These are phyloP conservation scores for Cercospora citrullina DNA, from an alignment of 2,329 filamentous ascomycete species.

Conservation along the genomic window DNA sequence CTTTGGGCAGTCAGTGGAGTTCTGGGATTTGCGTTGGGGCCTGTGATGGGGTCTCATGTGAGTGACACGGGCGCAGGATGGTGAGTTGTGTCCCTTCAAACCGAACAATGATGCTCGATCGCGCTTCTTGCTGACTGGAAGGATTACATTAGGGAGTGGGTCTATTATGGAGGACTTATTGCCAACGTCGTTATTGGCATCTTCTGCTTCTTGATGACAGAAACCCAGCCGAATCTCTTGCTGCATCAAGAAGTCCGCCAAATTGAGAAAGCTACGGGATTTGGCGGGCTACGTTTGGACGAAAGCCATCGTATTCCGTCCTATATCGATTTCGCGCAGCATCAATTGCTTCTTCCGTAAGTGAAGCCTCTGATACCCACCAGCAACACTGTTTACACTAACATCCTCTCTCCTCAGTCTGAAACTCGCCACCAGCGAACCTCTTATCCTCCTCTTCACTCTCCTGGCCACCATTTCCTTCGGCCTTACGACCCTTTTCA, in stretches of 20 bases:
- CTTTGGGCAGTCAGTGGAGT: slow-evolving; percentile 49
- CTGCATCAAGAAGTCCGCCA: slow-evolving; percentile 41
- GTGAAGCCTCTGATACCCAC: too few relatives aligned
- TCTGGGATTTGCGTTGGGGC: slow-evolving; percentile 47
- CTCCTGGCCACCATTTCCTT: slow-evolving; percentile 45
- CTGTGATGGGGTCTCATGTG: slow-evolving; percentile 43
- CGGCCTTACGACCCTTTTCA: slow-evolving; percentile 51
- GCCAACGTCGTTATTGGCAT: slow-evolving; percentile 40
- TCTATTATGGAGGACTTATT: slow-evolving; percentile 48
- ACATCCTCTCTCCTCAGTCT: background rate
- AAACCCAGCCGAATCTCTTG: slow-evolving; percentile 49
- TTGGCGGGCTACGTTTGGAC: slow-evolving; percentile 33
- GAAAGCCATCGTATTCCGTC: slow-evolving; percentile 46
- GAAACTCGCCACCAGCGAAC: slow-evolving; percentile 49
- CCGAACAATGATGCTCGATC: background rate
- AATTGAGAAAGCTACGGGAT: slow-evolving; percentile 34
- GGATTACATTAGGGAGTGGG: slow-evolving; percentile 43
- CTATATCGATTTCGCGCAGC: slow-evolving; percentile 35
- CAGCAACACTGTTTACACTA: too few relatives aligned
- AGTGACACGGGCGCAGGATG: slow-evolving; percentile 23
- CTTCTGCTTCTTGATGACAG: slow-evolving; percentile 43
- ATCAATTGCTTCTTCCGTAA: slow-evolving; percentile 11
- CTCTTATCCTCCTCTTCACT: slow-evolving; percentile 48
- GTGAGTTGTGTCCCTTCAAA: slow-evolving; percentile 14
- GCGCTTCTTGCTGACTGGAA: background rate